Evolutionary conservation across 164 flowering plant species (phyloP).

Genomic region (Dillenia suffruticosa): DNA sequence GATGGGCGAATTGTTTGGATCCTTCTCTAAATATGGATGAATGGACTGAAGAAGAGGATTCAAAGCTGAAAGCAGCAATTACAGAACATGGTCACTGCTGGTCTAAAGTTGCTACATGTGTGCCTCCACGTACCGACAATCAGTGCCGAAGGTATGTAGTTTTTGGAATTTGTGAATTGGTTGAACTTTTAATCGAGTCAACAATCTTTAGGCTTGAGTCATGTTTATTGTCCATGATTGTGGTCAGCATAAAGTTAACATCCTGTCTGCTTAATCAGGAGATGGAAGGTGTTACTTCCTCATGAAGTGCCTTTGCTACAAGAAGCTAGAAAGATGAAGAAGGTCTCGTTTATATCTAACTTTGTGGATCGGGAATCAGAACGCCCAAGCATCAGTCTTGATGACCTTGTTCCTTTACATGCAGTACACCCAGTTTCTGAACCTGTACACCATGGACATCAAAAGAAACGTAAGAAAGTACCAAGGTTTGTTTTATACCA

Average conservation of each 20-base stretch:
- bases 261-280: conserved; percentile 38
- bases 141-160: conserved; percentile 70
- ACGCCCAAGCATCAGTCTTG: conserved; percentile 67
- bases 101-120: conserved; percentile 72
- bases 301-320: conserved; percentile 60
- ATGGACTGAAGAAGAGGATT: conserved; percentile 90
- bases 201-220: background rate
- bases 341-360: conserved; percentile 61
- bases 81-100: conserved; percentile 66
- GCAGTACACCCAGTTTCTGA: conserved; percentile 15
- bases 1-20: conserved; percentile 85
- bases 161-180: background rate
- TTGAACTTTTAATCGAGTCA: background rate
- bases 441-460: conserved; percentile 15
- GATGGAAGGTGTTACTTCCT: conserved; percentile 82
- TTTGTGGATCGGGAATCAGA: conserved; percentile 83
- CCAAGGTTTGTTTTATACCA: conserved; percentile 27
- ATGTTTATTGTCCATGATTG: background rate
- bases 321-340: conserved; percentile 57
- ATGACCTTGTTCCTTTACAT: conserved; percentile 48
- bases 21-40: conserved; percentile 55
- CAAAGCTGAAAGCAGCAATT: conserved; percentile 50
- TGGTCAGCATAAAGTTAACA: background rate
- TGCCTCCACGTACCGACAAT: conserved; percentile 78
- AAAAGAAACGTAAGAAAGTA: conserved; percentile 23